Conservation (phyloP, 805 yeast genomes). For the Metschnikowia amazonensis region DNA sequence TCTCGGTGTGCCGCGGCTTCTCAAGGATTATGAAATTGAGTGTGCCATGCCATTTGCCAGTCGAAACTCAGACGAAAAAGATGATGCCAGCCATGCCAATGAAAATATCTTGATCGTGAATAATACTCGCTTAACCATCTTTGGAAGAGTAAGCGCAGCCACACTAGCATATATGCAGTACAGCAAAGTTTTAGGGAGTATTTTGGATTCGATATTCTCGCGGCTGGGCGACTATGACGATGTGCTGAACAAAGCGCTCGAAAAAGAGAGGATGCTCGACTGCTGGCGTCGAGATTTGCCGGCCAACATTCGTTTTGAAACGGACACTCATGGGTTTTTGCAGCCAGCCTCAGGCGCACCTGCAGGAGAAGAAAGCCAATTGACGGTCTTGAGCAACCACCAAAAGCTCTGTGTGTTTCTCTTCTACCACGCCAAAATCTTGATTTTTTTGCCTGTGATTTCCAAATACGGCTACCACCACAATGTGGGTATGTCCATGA, state of each 20-base stretch:
- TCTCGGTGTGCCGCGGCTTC: slow-evolving; percentile 76
- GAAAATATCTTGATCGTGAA: slow-evolving; percentile 58
- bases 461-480: slow-evolving; percentile 41
- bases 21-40: slow-evolving; percentile 79
- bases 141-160: slow-evolving; percentile 64
- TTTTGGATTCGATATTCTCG: slow-evolving; percentile 66
- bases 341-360: slow-evolving; percentile 24
- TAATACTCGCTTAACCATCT: slow-evolving; percentile 55
- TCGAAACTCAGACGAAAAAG: slow-evolving; percentile 34
- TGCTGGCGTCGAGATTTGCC: slow-evolving; percentile 77
- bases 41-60: slow-evolving; percentile 75
- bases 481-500: slow-evolving; percentile 39
- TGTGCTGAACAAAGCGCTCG: slow-evolving; percentile 24
- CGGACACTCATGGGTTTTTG: slow-evolving; percentile 55
- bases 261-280: slow-evolving; percentile 64
- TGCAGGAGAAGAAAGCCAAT: slow-evolving; percentile 17
- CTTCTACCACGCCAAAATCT: slow-evolving; percentile 41
- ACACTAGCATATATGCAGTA: slow-evolving; percentile 65
- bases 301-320: slow-evolving; percentile 52
- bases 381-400: slow-evolving; percentile 36
- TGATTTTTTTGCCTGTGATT: slow-evolving; percentile 40
- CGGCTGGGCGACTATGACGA: slow-evolving; percentile 42
- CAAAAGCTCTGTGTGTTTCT: slow-evolving; percentile 50
- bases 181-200: slow-evolving; percentile 67
- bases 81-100: slow-evolving; percentile 35